Evolutionary conservation across 768 basidiomycete genomes (phyloP).

Genomic region (Gelatoporia subvermispora): DNA sequence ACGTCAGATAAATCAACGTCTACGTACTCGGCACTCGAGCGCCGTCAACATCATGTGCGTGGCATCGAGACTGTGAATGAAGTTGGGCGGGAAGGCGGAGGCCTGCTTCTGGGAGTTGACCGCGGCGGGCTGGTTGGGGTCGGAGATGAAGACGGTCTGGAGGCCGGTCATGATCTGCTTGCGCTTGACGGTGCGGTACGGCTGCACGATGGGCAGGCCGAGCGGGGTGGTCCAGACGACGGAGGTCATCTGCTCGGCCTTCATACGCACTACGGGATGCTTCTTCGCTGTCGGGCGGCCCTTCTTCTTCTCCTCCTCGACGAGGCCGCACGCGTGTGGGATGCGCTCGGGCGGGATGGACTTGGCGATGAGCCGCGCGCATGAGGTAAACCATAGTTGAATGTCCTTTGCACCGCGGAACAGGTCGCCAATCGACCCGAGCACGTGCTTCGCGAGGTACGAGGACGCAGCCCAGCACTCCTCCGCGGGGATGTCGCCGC

Average conservation of each 20-base stretch:
- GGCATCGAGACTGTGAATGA: slow-evolving; percentile 95
- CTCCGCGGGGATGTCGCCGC: slow-evolving; percentile 66
- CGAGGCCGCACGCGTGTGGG: neutral
- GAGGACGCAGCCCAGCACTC: slow-evolving; percentile 68
- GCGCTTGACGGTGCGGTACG: slow-evolving; percentile 79
- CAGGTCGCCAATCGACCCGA: slow-evolving; percentile 82
- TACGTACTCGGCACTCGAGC: slow-evolving; percentile 73
- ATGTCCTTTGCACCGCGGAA: slow-evolving; percentile 92
- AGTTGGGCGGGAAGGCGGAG: slow-evolving; percentile 97
- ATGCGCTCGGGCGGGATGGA: slow-evolving; percentile 71
- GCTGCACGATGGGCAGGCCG: slow-evolving; percentile 94
- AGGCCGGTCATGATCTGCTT: slow-evolving; percentile 82
- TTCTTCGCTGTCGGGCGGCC: slow-evolving; percentile 7
- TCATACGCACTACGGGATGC: slow-evolving; percentile 38
- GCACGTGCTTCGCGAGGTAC: slow-evolving; percentile 77
- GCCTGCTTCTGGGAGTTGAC: slow-evolving; percentile 88
- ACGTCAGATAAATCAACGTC: neutral
- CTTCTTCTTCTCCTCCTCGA: slow-evolving; percentile 2
- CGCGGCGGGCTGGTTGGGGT: slow-evolving; percentile 65
- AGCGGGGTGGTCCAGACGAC: slow-evolving; percentile 97
- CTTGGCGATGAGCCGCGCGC: slow-evolving; percentile 80
- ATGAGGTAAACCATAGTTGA: slow-evolving; percentile 84
- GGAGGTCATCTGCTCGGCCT: slow-evolving; percentile 89
- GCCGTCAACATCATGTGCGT: slow-evolving; percentile 99
- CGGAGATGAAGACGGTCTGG: slow-evolving; percentile 86